Conservation (phyloP, 257 asterid species). For the Nicotiana tabacum region DNA sequence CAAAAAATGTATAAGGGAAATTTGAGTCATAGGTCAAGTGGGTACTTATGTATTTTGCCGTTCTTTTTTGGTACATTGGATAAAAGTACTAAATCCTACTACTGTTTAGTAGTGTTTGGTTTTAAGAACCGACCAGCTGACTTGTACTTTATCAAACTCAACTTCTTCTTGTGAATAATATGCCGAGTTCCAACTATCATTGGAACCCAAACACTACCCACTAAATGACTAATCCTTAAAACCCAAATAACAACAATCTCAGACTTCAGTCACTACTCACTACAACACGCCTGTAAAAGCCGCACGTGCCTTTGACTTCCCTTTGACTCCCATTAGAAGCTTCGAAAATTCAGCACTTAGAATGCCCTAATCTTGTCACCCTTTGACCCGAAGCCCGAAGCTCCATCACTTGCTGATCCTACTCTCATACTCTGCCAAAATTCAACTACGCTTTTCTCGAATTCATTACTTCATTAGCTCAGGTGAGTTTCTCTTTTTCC, state of each 20-base stretch:
- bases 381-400: not conserved
- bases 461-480: slow-evolving; percentile 2
- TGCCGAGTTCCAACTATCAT: not conserved
- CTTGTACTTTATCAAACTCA: too few relatives aligned
- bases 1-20: too few relatives aligned
- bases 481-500: not conserved
- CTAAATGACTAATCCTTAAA: not conserved
- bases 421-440: not conserved
- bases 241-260: not conserved
- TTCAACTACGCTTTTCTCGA: not conserved
- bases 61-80: too few relatives aligned
- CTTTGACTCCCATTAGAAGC: not conserved
- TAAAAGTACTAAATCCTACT: too few relatives aligned
- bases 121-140: too few relatives aligned
- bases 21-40: too few relatives aligned
- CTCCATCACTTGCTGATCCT: not conserved
- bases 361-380: slow-evolving; percentile 8
- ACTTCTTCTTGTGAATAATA: too few relatives aligned
- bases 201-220: not conserved
- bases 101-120: too few relatives aligned
- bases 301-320: slow-evolving; percentile 8
- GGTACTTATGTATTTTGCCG: too few relatives aligned
- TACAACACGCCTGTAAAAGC: not conserved
- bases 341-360: not conserved
- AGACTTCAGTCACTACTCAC: not conserved